Evolutionary conservation across 129 eudicot genomes (phyloP), one percentile per base, ranked within the genome.

Genomic region (Deinandra increscens): DNA sequence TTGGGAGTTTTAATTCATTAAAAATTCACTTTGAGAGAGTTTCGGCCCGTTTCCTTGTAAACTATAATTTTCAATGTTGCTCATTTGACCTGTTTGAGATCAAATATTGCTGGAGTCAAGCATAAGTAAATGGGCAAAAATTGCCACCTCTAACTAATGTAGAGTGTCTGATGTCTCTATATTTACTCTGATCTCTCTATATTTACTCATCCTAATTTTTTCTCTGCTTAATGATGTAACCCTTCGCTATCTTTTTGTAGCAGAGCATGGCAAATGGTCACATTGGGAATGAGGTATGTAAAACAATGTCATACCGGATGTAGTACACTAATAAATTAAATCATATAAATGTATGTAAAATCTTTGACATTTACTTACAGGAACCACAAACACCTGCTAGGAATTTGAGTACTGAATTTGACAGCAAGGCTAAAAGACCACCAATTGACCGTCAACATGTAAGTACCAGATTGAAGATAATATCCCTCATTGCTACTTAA

Each of bases 401-500:
- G 79, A 85, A 75, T 71, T 75, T 76, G 77, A 82, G 71, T 5
- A 81, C 80, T 50, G 92, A 86, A 42, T 86, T 83, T 56, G 96
- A 86, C 75, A 74, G 81, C 83, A 92, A 84, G 78, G 70, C 76
- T 51, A 85, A 82, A 76, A 84, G 89, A 80, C 96, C 95, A 33
- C 94, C 88, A 12, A 63, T 62, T 66, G 98, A 92, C 73, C 96
- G 96, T 66, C 96, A 86, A 53, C 98, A 84, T 84, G 97, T 91
- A 79, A 55, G 88, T 38, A 48, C 12, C 10, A 26, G 62, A 55
- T 64, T 54, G 56, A 58, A 36, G 13, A 23, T 9, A 12, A 38
- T 42, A 38, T 49, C 50, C 56, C 22, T 56, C 3, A 3, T 15
- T 64, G 62, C 37, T 36, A 37, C 39, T 14, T 38, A 36, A 61